Evolutionary conservation across 148 eudicot genomes (phyloP).

Genomic region (Heliosperma pusillum): DNA sequence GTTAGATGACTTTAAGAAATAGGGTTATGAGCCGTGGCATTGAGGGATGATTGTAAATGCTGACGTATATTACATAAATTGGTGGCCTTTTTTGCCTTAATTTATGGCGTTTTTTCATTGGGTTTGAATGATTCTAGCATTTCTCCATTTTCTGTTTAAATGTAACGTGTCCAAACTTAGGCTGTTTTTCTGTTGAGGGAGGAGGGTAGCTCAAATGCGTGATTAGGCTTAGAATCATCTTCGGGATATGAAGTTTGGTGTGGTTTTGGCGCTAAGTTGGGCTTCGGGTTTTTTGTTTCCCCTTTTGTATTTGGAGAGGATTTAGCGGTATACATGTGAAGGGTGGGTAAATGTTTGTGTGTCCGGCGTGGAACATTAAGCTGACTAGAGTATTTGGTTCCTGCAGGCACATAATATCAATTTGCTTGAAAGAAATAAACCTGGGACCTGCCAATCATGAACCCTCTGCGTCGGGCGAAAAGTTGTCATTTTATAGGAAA

Average conservation of each 20-base stretch:
- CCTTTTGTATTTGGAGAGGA: background rate
- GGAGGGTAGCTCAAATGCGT: background rate
- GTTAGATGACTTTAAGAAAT: background rate
- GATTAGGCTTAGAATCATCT: background rate
- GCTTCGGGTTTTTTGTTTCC: background rate
- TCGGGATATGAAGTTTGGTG: no score
- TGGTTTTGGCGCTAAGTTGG: background rate
- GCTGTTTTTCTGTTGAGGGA: background rate
- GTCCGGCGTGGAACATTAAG: constrained; percentile 24
- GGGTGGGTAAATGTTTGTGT: constrained; percentile 13
- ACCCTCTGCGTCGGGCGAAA: constrained; percentile 29
- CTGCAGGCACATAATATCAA: constrained; percentile 90
- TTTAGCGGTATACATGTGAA: background rate
- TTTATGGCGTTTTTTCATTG: background rate
- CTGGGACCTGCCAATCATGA: constrained; percentile 53
- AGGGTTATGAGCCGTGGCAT: background rate
- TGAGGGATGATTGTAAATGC: background rate
- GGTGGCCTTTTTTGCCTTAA: background rate
- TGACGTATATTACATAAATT: background rate
- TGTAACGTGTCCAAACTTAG: background rate
- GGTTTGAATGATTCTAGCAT: background rate
- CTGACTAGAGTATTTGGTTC: constrained; percentile 83
- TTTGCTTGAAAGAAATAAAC: constrained; percentile 60
- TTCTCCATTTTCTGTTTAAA: background rate
- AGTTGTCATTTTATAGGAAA: constrained; percentile 4